These are phyloP conservation scores for Pestalotiopsis sp. DNA, from an alignment of 2,329 filamentous ascomycete species.

Conservation along the genomic window DNA sequence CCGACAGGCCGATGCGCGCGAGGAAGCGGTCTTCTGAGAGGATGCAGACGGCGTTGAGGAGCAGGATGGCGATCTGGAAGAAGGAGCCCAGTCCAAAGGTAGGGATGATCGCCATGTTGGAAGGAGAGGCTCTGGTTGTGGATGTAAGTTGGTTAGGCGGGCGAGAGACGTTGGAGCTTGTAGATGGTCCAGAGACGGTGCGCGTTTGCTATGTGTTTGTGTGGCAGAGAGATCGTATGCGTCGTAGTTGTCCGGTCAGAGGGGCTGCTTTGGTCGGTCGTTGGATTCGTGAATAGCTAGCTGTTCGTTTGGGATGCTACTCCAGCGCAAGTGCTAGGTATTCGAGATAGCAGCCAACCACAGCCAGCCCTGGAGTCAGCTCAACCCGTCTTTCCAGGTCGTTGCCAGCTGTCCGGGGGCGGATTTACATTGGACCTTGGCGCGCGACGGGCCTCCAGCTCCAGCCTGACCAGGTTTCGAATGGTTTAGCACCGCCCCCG, in stretches of 20 bases:
- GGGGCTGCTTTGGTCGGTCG: background rate
- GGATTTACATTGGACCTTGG: slow-evolving; percentile 9
- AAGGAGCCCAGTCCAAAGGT: slow-evolving; percentile 72
- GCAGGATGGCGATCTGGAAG: slow-evolving; percentile 58
- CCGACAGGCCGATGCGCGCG: slow-evolving; percentile 83
- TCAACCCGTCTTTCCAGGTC: background rate
- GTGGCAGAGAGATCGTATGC: background rate
- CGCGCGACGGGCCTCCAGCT: too few species aligned
- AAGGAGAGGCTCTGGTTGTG: slow-evolving; percentile 18
- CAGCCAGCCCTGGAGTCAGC: background rate
- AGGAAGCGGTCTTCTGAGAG: slow-evolving; percentile 95
- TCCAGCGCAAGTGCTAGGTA: background rate
- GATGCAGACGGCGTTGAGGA: slow-evolving; percentile 91
- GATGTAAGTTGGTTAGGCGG: background rate
- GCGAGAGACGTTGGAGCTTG: background rate
- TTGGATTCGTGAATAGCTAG: background rate
- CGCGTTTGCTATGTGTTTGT: background rate
- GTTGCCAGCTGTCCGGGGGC: slow-evolving; percentile 6
- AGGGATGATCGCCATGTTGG: slow-evolving; percentile 69
- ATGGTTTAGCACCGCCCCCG: background rate
- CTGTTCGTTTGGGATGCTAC: background rate
- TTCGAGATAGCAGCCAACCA: background rate
- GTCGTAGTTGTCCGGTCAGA: background rate
- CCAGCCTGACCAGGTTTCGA: background rate
- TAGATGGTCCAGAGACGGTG: background rate